phyloP scores from a whole-genome alignment of 495 filamentous ascomycete genomes.

The Lineolata rhizophorae region DNA sequence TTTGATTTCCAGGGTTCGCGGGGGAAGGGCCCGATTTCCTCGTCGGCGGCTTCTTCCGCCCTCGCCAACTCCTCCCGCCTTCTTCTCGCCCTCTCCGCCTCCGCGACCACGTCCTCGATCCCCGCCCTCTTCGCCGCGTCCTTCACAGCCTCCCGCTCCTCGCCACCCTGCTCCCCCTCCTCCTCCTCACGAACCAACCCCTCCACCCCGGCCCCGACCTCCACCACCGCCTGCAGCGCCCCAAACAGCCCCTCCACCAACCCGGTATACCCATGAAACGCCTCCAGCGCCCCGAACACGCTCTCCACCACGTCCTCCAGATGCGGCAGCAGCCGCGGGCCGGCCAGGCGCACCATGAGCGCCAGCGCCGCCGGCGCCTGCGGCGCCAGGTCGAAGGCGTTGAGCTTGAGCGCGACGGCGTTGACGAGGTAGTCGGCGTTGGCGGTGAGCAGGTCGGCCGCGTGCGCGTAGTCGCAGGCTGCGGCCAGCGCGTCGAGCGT shows the following conservation, averaged over 20 bases:
- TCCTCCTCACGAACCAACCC: slow-evolving; percentile 3
- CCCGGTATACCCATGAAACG: slow-evolving; percentile 78
- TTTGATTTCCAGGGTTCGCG: background rate
- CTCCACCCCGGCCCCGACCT: slow-evolving; percentile 49
- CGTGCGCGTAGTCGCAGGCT: slow-evolving; percentile 50
- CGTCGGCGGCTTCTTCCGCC: background rate
- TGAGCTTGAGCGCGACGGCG: slow-evolving; percentile 69
- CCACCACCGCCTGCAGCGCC: slow-evolving; percentile 58
- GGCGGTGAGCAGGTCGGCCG: slow-evolving; percentile 62
- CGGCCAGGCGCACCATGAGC: slow-evolving; percentile 86
- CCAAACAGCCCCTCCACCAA: slow-evolving; percentile 73
- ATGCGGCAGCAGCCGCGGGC: slow-evolving; percentile 61
- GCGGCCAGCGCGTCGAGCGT: slow-evolving; percentile 59
- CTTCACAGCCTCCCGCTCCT: background rate
- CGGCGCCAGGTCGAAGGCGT: slow-evolving; percentile 76
- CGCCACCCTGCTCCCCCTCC: background rate
- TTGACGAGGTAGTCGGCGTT: slow-evolving; percentile 97
- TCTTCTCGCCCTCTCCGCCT: background rate
- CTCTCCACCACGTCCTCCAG: slow-evolving; percentile 77
- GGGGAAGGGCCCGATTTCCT: background rate
- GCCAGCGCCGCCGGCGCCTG: slow-evolving; percentile 74
- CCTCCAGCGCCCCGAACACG: slow-evolving; percentile 76
- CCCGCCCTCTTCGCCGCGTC: background rate
- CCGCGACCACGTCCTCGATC: background rate
- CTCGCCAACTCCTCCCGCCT: background rate